Percentiles rank a stretch among this genome's conserved stretches.
phyloP scores from a whole-genome alignment of 257 asterid species.

The Hygrophila difformis region DNA sequence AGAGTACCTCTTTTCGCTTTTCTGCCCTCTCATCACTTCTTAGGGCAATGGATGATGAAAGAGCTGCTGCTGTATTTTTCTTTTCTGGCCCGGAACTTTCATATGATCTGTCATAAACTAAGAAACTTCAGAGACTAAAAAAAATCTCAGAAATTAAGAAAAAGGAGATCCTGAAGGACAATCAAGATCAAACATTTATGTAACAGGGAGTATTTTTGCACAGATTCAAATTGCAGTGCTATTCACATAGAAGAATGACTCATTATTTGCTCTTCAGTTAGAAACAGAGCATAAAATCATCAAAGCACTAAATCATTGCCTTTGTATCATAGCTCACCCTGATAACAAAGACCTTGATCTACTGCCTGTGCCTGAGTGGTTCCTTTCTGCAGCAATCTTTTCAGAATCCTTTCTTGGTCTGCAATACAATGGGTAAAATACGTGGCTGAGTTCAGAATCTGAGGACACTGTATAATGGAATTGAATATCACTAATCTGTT shows the following conservation, averaged over 20 bases:
- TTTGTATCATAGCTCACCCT: slow-evolving; percentile 30
- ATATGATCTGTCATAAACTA: slow-evolving; percentile 28
- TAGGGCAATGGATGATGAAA: slow-evolving; percentile 32
- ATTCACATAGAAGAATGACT: no score
- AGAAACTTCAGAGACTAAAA: slow-evolving; percentile 2
- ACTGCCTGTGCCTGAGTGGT: slow-evolving; percentile 24
- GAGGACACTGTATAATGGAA: no score
- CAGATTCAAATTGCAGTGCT: neutral
- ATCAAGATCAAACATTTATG: no score
- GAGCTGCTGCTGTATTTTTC: slow-evolving; percentile 19
- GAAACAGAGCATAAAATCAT: no score
- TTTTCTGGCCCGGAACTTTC: slow-evolving; percentile 29
- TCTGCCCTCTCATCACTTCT: slow-evolving; percentile 47
- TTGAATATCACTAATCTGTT: no score
- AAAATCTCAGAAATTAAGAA: no score
- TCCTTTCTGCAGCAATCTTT: slow-evolving; percentile 31
- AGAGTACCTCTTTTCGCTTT: slow-evolving; percentile 62
- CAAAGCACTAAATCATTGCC: no score
- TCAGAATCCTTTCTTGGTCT: slow-evolving; percentile 42
- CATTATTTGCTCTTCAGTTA: no score
- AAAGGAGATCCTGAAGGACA: neutral
- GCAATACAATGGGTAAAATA: slow-evolving; percentile 15
- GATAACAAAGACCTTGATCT: slow-evolving; percentile 29
- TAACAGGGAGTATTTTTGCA: no score
- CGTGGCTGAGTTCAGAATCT: neutral